Conservation (phyloP, 345 rosid species). For the Lepidium didymum region DNA sequence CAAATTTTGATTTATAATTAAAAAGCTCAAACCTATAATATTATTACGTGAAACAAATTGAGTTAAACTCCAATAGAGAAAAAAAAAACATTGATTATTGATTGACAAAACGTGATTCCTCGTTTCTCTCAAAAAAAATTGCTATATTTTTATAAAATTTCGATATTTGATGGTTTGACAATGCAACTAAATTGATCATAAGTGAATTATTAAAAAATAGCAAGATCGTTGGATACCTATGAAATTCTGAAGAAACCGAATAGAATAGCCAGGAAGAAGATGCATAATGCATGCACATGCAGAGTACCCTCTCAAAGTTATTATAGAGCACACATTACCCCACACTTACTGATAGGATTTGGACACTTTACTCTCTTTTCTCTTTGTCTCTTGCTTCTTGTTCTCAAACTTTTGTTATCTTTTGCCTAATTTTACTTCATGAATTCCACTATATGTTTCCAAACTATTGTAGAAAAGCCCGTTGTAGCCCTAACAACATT, state of each 20-base stretch:
- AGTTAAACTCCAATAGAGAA: too few species aligned
- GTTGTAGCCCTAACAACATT: too few species aligned
- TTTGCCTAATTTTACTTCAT: slow-evolving; percentile 16
- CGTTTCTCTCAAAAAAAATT: neutral
- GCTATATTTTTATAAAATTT: neutral
- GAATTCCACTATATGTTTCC: neutral
- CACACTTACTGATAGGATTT: slow-evolving; percentile 2
- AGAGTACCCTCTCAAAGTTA: slow-evolving; percentile 1
- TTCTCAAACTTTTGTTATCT: slow-evolving; percentile 21
- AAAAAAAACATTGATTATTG: too few species aligned
- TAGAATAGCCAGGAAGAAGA: slow-evolving; percentile 1
- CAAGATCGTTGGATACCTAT: slow-evolving; percentile 13
- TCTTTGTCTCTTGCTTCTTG: slow-evolving; percentile 29
- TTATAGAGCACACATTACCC: slow-evolving; percentile 6
- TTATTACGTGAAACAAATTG: too few species aligned
- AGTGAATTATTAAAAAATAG: neutral
- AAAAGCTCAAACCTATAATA: too few species aligned
- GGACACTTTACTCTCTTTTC: slow-evolving; percentile 2
- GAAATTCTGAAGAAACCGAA: neutral
- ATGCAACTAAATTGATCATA: neutral
- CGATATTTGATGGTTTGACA: neutral
- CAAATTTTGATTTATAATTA: too few species aligned
- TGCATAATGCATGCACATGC: slow-evolving; percentile 31
- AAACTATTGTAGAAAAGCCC: neutral
- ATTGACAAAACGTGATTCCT: too few species aligned